phyloP scores from a whole-genome alignment of 2,329 filamentous ascomycete species.

The Venturia aucupariae region DNA sequence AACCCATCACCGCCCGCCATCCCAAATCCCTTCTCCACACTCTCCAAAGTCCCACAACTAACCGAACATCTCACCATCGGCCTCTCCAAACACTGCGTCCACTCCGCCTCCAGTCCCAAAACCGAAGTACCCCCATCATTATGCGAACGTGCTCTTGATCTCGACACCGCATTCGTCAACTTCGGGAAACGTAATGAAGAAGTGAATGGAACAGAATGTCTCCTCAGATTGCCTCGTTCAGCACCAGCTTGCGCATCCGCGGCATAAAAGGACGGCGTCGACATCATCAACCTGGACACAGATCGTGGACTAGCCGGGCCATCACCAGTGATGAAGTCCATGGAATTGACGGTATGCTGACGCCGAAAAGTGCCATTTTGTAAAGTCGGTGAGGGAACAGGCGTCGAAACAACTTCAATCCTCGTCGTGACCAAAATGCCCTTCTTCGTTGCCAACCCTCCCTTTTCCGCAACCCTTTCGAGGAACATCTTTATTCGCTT shows the following conservation, averaged over 20 bases:
- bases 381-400: not conserved
- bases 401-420: not conserved
- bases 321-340: not conserved
- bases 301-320: not conserved
- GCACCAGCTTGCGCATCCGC: not conserved
- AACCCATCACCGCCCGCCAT: too few relatives aligned
- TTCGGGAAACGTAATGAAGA: not conserved
- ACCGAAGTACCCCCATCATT: not conserved
- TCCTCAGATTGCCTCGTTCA: not conserved
- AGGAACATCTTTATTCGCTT: slow-evolving; percentile 1
- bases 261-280: not conserved
- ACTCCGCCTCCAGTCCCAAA: not conserved
- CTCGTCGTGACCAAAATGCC: not conserved
- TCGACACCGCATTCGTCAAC: not conserved
- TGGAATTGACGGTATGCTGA: not conserved
- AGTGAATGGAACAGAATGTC: not conserved
- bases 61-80: not conserved
- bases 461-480: not conserved
- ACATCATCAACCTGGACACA: not conserved
- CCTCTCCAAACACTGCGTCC: not conserved
- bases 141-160: not conserved
- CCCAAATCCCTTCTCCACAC: not conserved
- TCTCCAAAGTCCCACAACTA: not conserved
- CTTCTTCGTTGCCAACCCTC: not conserved
- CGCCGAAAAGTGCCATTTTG: not conserved